A percentile compares a stretch with the other conserved stretches of the same genome.
phyloP scores from a whole-genome alignment of 108 stramenopile species.

The Cyclotella distinguenda region DNA sequence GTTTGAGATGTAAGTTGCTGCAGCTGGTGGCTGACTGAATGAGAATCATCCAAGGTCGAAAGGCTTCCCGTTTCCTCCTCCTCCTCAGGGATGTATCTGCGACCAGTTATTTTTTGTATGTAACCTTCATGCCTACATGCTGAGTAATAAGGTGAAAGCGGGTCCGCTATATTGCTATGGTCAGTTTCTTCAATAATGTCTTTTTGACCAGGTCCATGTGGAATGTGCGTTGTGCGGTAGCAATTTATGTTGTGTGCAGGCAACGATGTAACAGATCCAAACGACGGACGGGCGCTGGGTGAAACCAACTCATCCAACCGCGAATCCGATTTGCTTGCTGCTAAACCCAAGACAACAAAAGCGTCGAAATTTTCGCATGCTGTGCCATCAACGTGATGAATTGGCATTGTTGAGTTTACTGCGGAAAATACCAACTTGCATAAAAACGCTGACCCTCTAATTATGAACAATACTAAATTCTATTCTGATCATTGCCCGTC shows the following conservation, averaged over 20 bases:
- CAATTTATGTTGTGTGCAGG: not conserved
- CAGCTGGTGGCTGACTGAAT: not conserved
- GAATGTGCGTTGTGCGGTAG: not conserved
- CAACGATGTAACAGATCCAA: not conserved
- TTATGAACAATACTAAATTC: too few relatives aligned
- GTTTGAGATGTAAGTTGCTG: not conserved
- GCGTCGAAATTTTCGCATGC: conserved; percentile 30
- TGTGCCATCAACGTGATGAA: conserved; percentile 11
- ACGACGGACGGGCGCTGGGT: not conserved
- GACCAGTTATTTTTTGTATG: not conserved
- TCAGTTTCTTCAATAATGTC: conserved; percentile 2
- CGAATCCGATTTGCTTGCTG: not conserved
- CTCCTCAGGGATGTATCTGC: conserved; percentile 6
- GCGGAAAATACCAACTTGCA: not conserved
- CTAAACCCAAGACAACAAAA: conserved; percentile 20
- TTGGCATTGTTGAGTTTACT: conserved; percentile 7
- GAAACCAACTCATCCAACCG: not conserved
- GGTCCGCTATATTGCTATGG: not conserved
- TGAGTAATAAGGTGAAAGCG: not conserved
- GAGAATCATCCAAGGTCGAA: conserved; percentile 29
- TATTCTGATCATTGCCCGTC: too few relatives aligned
- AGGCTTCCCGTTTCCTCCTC: conserved; percentile 34
- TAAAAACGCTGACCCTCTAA: too few relatives aligned
- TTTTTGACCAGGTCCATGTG: not conserved
- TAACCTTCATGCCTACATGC: conserved; percentile 5